Evolutionary conservation across 2,329 filamentous ascomycete species (phyloP), one percentile per base, ranked within the genome.

Genomic region (Camptophora hylomeconis): DNA sequence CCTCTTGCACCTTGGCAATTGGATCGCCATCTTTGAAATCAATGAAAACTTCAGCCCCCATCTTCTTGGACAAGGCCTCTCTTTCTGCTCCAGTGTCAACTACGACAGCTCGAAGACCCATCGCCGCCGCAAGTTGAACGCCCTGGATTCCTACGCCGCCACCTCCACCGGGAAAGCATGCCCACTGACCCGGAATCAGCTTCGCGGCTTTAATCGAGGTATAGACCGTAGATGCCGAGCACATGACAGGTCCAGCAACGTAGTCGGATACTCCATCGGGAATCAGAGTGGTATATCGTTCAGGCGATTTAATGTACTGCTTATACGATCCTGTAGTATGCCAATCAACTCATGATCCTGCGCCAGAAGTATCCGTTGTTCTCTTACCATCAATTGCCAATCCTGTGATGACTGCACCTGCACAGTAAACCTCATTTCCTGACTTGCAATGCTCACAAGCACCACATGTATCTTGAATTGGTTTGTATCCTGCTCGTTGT

Each of bases 231-330:
- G 59, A 61, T 0, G 64, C 66, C 22, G 54, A 60, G 50, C 70
- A 74, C 65, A 74, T 72, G 32, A 73, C 61, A 1, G 69, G 69
- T 0, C 60, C 70, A 2, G 69, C 69, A 9, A 67, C 40, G 35
- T 65, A 60, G 34, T 71, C 67, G 0, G 51, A 45, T 1, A 73
- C 59, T 0, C 60, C 65, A 14, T 71, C 63, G 0, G 68, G 69
- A 33, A 73, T 71, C 12, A 59, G 54, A 0, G 58, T 59, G 0
- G 65, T 65, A 41, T 69, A 71, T 21, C 56, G 54, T 8, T 66
- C 68, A 1, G 70, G 68, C 2, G 60, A 63, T 7, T 60, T 54
- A 21, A 72, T 50, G 45, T 74, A 75, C 44, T 75, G 65, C 47
- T 70, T 64, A 45, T 71, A 74, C 1, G 65, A 65, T 2, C 67